phyloP scores from a whole-genome alignment of 2,329 filamentous ascomycete species.

The Ophiostoma angusticollis region DNA sequence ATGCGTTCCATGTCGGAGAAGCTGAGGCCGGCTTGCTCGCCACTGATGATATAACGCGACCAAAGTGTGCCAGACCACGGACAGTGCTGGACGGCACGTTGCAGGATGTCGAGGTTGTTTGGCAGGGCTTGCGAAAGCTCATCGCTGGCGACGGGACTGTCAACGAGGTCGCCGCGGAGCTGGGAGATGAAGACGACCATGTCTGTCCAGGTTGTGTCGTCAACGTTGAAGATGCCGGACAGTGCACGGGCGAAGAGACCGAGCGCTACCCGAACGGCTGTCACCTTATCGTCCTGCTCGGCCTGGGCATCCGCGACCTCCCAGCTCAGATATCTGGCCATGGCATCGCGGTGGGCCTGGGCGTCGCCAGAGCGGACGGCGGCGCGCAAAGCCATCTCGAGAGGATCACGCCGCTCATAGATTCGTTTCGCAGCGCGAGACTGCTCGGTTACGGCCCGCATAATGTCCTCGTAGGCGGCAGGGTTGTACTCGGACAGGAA shows the following conservation, averaged over 20 bases:
- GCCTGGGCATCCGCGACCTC: conserved; percentile 53
- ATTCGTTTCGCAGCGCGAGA: conserved; percentile 51
- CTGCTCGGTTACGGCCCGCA: conserved; percentile 53
- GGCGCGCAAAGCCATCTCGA: conserved; percentile 52
- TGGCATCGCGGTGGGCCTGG: conserved; percentile 36
- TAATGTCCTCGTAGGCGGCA: conserved; percentile 57
- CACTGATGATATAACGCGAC: conserved; percentile 76
- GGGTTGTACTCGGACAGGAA: conserved; percentile 62
- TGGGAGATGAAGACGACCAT: conserved; percentile 63
- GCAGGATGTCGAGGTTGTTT: conserved; percentile 55
- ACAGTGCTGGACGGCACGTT: conserved; percentile 77
- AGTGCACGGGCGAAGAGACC: conserved; percentile 72
- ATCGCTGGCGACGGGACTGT: conserved; percentile 24
- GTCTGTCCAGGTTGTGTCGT: conserved; percentile 71
- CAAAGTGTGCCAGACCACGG: conserved; percentile 87
- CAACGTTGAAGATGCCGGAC: conserved; percentile 53
- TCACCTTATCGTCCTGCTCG: conserved; percentile 32
- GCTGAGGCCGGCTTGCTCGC: conserved; percentile 62
- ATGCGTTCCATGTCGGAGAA: conserved; percentile 77
- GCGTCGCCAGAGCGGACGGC: conserved; percentile 44
- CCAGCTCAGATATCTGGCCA: conserved; percentile 70
- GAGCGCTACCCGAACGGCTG: conserved; percentile 39
- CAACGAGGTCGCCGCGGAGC: conserved; percentile 24
- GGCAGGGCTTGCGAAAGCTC: conserved; percentile 27
- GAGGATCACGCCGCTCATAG: conserved; percentile 51